These are phyloP conservation scores for Sporormia fimetaria DNA, from an alignment of 495 filamentous ascomycete genomes.

Conservation along the genomic window DNA sequence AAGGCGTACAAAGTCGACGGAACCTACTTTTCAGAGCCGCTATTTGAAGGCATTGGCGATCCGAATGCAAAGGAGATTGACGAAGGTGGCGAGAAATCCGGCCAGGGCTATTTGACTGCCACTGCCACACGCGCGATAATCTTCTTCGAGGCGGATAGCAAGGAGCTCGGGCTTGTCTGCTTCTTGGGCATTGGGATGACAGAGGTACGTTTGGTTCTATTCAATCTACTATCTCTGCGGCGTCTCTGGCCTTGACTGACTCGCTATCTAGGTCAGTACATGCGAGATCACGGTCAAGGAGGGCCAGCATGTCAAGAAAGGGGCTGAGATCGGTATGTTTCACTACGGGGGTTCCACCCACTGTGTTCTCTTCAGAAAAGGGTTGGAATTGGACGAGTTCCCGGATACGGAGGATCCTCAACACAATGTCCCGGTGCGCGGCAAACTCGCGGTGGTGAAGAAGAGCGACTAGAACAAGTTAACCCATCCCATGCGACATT, in stretches of 20 bases:
- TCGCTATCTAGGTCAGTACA: no score
- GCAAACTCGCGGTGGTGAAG: slow-evolving; percentile 40
- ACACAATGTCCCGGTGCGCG: slow-evolving; percentile 48
- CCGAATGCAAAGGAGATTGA: slow-evolving; percentile 29
- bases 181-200: slow-evolving; percentile 60
- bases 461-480: no score
- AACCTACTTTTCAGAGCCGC: slow-evolving; percentile 57
- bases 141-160: slow-evolving; percentile 58
- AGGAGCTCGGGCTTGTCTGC: slow-evolving; percentile 52
- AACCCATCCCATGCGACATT: no score
- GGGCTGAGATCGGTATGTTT: slow-evolving; percentile 61
- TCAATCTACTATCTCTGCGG: no score
- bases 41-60: slow-evolving; percentile 41
- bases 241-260: no score
- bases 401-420: slow-evolving; percentile 36
- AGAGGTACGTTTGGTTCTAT: no score
- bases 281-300: slow-evolving; percentile 54
- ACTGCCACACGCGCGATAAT: slow-evolving; percentile 51
- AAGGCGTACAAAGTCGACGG: slow-evolving; percentile 34
- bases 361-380: slow-evolving; percentile 47
- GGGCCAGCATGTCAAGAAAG: slow-evolving; percentile 51
- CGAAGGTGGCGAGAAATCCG: slow-evolving; percentile 26
- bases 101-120: slow-evolving; percentile 49
- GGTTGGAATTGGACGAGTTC: slow-evolving; percentile 31
- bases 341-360: slow-evolving; percentile 60